phyloP scores from a whole-genome alignment of 2,329 filamentous ascomycete species.

The Xylaria arbuscula region DNA sequence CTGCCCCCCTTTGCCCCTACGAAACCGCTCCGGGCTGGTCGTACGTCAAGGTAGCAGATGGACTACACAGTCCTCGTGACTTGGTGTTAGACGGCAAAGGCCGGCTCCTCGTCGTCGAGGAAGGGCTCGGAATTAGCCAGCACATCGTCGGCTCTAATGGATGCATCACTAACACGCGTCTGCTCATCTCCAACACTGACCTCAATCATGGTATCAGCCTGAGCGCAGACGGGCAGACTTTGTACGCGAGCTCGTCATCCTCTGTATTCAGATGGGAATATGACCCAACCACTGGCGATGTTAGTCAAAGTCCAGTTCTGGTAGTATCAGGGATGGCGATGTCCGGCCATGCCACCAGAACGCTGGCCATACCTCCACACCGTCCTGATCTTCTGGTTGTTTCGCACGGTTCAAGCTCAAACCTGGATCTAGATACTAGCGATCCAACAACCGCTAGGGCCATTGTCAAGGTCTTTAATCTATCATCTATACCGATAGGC shows the following conservation, averaged over 20 bases:
- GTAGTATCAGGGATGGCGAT: slow-evolving; percentile 65
- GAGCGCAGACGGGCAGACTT: slow-evolving; percentile 50
- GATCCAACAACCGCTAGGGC: slow-evolving; percentile 61
- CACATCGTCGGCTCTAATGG: slow-evolving; percentile 44
- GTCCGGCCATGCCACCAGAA: slow-evolving; percentile 66
- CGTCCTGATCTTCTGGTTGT: slow-evolving; percentile 65
- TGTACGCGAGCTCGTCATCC: slow-evolving; percentile 60
- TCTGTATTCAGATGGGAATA: slow-evolving; percentile 67
- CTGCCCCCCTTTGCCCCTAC: slow-evolving; percentile 36
- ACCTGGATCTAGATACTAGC: slow-evolving; percentile 63
- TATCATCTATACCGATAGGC: slow-evolving; percentile 40
- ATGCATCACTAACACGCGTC: slow-evolving; percentile 43
- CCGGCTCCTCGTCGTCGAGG: slow-evolving; percentile 46
- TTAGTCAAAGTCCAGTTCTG: slow-evolving; percentile 50
- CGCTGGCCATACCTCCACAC: slow-evolving; percentile 63
- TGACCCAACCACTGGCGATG: slow-evolving; percentile 57
- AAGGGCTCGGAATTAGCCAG: slow-evolving; percentile 45
- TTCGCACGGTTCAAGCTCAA: slow-evolving; percentile 65
- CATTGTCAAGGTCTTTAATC: slow-evolving; percentile 64
- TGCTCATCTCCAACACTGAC: slow-evolving; percentile 37
- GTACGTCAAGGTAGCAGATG: slow-evolving; percentile 44
- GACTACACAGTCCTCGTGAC: slow-evolving; percentile 43
- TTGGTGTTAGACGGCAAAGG: slow-evolving; percentile 42
- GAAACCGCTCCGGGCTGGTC: slow-evolving; percentile 42
- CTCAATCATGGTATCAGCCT: slow-evolving; percentile 59